A percentile compares a stretch with the other conserved stretches of the same genome.
Evolutionary conservation across 1,284 basidiomycete genomes (phyloP).

Genomic region (Austroboletus novae-zelandiae): DNA sequence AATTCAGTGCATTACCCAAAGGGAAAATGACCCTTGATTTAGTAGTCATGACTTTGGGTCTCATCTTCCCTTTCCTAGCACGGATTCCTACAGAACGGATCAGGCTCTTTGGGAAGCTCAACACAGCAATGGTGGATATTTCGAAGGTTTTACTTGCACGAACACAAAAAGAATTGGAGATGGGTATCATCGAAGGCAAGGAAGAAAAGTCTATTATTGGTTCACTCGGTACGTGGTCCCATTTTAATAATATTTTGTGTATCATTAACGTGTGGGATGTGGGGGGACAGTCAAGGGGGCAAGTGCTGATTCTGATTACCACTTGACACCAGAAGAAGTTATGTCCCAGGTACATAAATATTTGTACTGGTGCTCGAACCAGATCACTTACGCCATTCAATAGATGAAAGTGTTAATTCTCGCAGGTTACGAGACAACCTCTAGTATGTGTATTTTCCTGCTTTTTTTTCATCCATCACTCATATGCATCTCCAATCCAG

Average conservation of each 20-base stretch:
- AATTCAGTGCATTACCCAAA: conserved; percentile 11
- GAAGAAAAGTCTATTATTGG: no score
- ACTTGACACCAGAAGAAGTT: conserved; percentile 65
- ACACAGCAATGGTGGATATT: conserved; percentile 33
- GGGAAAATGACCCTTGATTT: conserved; percentile 27
- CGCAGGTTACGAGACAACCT: conserved; percentile 43
- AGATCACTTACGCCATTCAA: background rate
- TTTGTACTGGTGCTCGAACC: background rate
- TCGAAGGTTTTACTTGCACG: conserved; percentile 36
- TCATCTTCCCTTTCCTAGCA: conserved; percentile 42
- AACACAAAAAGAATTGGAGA: conserved; percentile 40
- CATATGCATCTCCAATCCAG: no score
- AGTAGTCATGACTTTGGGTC: conserved; percentile 38
- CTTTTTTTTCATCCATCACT: background rate
- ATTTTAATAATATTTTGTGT: conserved; percentile 5
- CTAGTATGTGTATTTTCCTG: conserved; percentile 24
- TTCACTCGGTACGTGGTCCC: conserved; percentile 47
- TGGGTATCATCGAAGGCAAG: conserved; percentile 26
- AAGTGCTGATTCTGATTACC: conserved; percentile 36
- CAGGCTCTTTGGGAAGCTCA: conserved; percentile 33
- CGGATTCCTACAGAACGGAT: conserved; percentile 43
- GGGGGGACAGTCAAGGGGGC: conserved; percentile 33
- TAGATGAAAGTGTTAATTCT: conserved; percentile 38
- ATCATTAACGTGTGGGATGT: background rate
- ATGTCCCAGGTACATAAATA: conserved; percentile 44